Base-by-base conservation (phyloP, 2,329 filamentous ascomycete genomes). In the Trichoderma sp. region DNA sequence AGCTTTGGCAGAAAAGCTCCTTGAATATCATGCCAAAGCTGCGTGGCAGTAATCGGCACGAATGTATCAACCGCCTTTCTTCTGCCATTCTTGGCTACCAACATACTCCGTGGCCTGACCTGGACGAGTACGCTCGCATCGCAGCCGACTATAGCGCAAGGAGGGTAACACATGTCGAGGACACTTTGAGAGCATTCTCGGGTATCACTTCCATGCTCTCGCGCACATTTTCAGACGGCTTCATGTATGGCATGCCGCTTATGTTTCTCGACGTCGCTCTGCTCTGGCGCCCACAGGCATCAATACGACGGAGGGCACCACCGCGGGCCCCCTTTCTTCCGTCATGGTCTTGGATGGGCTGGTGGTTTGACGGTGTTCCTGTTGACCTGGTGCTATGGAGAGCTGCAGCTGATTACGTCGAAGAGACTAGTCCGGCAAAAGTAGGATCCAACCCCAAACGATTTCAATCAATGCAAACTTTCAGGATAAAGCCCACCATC, bases 331-430 rank as follows among this genome's bases (percentile, higher is more conserved):
- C 82, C 2, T 83, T 82, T 67, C 76, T 85, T 6, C 83, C 83
- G 0, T 83, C 82, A 4, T 85, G 83, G 83, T 83, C 83, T 34
- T 85, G 83, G 83, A 82, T 85, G 80, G 83, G 83, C 26, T 85
- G 83, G 83, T 84, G 82, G 80, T 84, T 83, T 70, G 83, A 85
- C 71, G 82, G 80, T 32, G 78, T 84, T 15, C 79, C 83, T 6
- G 81, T 82, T 15, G 83, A 85, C 68, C 73, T 84, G 71, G 78
- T 76, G 6, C 76, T 85, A 12, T 85, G 83, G 83, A 80, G 80
- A 62, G 82, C 83, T 1, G 81, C 82, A 1, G 81, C 82, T 9
- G 83, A 85, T 74, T 84, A 84, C 67, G 79, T 85, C 11, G 81
- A 83, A 73, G 80, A 82, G 32, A 78, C 81, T 7, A 77, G 76